Percentiles rank a stretch among this genome's conserved stretches.
These are phyloP conservation scores for Backusella circina DNA, from an alignment of 192 early-diverging fungal species.

Conservation along the genomic window DNA sequence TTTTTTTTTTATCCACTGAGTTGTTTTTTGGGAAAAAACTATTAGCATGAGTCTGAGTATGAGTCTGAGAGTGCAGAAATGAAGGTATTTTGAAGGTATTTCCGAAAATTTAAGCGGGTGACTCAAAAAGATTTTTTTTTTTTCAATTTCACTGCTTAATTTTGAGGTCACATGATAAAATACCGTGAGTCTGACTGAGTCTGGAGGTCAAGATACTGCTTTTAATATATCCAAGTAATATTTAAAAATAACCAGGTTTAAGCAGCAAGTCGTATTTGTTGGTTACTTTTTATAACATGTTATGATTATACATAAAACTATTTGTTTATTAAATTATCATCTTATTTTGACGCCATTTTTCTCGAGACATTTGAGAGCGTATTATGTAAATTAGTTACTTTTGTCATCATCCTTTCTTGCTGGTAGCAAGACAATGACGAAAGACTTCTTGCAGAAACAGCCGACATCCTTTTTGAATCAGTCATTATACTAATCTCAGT, in stretches of 20 bases:
- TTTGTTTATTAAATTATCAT: neutral
- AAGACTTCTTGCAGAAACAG: constrained; percentile 20
- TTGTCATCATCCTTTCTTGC: constrained; percentile 26
- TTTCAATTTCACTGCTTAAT: too few species aligned
- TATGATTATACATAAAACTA: neutral
- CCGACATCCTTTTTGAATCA: constrained; percentile 14
- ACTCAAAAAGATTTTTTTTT: too few species aligned
- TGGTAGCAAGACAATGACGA: constrained; percentile 29
- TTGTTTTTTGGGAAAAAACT: too few species aligned
- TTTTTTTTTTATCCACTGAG: too few species aligned
- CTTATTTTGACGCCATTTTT: neutral
- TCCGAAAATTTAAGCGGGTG: too few species aligned
- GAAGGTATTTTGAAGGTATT: too few species aligned
- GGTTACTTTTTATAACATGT: neutral
- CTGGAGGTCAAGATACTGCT: too few species aligned
- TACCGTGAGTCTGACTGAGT: too few species aligned
- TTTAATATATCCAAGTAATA: neutral
- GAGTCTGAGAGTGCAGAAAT: too few species aligned
- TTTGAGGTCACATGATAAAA: too few species aligned
- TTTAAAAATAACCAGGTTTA: neutral
- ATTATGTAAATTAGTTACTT: constrained; percentile 17
- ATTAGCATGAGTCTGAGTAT: too few species aligned
- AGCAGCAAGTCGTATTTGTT: neutral
- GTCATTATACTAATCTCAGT: neutral
- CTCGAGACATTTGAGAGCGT: neutral